phyloP scores from a whole-genome alignment of 768 basidiomycete species.

The Collybia mongolica region DNA sequence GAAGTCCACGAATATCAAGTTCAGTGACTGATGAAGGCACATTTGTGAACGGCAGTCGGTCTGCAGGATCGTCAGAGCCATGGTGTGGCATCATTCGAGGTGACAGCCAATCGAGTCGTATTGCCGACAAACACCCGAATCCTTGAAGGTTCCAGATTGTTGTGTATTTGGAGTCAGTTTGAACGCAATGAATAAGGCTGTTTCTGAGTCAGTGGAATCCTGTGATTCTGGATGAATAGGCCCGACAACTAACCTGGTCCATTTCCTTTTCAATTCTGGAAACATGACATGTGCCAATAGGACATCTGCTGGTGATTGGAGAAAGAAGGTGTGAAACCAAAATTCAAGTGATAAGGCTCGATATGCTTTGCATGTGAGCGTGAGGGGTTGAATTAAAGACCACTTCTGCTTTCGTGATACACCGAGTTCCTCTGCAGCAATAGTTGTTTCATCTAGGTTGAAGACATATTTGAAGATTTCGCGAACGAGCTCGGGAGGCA shows the following conservation, averaged over 20 bases:
- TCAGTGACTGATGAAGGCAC: constrained; percentile 20
- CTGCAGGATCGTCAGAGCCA: constrained; percentile 11
- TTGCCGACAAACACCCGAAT: constrained; percentile 16
- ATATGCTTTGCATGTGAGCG: constrained; percentile 26
- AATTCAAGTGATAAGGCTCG: constrained; percentile 23
- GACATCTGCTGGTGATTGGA: constrained; percentile 21
- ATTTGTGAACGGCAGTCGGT: constrained; percentile 22
- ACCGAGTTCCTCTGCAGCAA: constrained; percentile 11
- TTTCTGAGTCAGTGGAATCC: background rate
- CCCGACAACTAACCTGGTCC: constrained; percentile 19
- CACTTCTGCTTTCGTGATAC: constrained; percentile 23
- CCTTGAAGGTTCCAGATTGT: constrained; percentile 24
- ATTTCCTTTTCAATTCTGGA: constrained; percentile 19
- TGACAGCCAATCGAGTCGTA: constrained; percentile 29
- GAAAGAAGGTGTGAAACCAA: constrained; percentile 32
- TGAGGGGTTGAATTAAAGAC: constrained; percentile 24
- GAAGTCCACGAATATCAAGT: constrained; percentile 28
- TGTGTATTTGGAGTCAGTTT: constrained; percentile 9
- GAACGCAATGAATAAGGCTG: constrained; percentile 32
- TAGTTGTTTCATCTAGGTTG: background rate
- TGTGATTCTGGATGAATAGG: background rate
- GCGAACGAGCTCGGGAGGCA: constrained; percentile 32
- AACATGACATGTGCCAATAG: constrained; percentile 18
- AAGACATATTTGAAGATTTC: constrained; percentile 28
- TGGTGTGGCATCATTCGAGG: constrained; percentile 11